A percentile compares a stretch with the other conserved stretches of the same genome.
Conservation (phyloP, 148 eudicot genomes). For the Camellia japonica region DNA sequence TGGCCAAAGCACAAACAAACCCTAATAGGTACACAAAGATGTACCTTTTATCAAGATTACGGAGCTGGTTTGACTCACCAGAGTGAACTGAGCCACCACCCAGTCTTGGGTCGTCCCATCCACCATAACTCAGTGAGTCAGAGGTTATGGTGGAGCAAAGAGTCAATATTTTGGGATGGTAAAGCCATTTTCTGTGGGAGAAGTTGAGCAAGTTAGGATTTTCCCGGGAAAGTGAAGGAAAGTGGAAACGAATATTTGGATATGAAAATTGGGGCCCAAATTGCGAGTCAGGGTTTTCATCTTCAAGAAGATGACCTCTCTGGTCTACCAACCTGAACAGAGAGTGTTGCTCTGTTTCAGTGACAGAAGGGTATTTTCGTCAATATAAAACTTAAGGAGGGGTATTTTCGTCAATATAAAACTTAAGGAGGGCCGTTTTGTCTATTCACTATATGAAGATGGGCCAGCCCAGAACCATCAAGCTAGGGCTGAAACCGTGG, state of each 20-base stretch:
- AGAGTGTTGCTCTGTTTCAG: not conserved
- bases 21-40: constrained; percentile 69
- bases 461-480: too few species aligned
- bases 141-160: constrained; percentile 28
- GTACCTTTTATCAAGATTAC: constrained; percentile 58
- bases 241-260: constrained; percentile 13
- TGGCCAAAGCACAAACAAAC: constrained; percentile 78
- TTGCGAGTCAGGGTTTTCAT: not conserved
- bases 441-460: too few species aligned
- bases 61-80: constrained; percentile 61
- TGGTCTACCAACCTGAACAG: not conserved
- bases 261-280: constrained; percentile 17
- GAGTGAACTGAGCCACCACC: constrained; percentile 33
- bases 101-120: constrained; percentile 67
- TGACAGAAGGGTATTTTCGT: not conserved
- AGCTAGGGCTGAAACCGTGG: too few species aligned
- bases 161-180: constrained; percentile 19
- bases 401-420: not conserved
- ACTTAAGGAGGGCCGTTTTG: not conserved
- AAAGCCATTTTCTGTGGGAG: constrained; percentile 23
- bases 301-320: not conserved
- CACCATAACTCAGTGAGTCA: constrained; percentile 43
- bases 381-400: not conserved
- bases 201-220: constrained; percentile 19
- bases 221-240: constrained; percentile 20